Conservation (phyloP, 805 yeast species). For the Wickerhamomyces rabaulensis region DNA sequence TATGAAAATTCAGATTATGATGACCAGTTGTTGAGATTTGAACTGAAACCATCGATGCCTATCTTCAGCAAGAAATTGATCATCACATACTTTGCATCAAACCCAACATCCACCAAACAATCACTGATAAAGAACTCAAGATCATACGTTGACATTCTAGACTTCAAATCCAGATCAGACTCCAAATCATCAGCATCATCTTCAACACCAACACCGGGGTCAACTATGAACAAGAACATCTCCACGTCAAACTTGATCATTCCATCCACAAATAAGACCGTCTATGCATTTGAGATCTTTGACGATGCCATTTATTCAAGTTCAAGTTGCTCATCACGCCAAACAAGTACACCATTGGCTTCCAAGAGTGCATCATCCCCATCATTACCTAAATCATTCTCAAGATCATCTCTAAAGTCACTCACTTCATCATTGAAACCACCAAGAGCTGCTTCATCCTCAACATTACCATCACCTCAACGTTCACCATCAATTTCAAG, state of each 20-base stretch:
- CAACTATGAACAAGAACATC: conserved; percentile 1
- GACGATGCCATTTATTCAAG: conserved; percentile 56
- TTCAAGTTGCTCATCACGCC: conserved; percentile 4
- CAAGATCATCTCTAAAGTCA: neutral
- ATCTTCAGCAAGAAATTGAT: conserved; percentile 45
- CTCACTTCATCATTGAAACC: neutral
- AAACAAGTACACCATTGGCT: neutral
- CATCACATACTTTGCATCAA: conserved; percentile 27
- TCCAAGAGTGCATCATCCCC: neutral
- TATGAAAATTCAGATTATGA: neutral
- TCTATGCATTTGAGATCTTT: conserved; percentile 58
- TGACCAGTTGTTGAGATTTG: conserved; percentile 4
- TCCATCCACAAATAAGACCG: conserved; percentile 25
- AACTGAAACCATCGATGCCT: conserved; percentile 27
- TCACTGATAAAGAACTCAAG: conserved; percentile 4
- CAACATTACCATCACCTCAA: neutral
- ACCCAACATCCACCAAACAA: neutral
- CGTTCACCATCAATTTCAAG: conserved; percentile 9
- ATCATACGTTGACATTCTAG: conserved; percentile 4
- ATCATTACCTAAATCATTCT: conserved; percentile 1
- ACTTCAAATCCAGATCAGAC: conserved; percentile 1
- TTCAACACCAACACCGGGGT: neutral
- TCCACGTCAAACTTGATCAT: conserved; percentile 13
- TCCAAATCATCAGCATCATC: neutral
- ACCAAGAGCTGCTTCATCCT: neutral